Evolutionary conservation across 768 basidiomycete species (phyloP).

Genomic region (Leucocoprinus sp.): DNA sequence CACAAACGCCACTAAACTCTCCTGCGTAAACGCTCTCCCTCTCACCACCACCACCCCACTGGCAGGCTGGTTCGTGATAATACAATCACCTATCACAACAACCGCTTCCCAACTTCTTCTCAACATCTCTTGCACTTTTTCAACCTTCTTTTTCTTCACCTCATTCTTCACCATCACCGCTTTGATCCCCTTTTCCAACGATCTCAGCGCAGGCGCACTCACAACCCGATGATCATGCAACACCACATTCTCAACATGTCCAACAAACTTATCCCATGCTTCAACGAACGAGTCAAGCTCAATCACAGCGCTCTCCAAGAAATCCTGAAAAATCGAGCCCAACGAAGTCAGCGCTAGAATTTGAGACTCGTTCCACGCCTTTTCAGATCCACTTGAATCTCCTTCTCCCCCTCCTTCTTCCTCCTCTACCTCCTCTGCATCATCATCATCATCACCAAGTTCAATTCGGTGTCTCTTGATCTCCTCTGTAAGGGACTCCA

Average conservation of each 20-base stretch:
- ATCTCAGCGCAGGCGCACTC: constrained; percentile 79
- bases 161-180: constrained; percentile 40
- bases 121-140: constrained; percentile 37
- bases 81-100: constrained; percentile 50
- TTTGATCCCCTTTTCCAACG: constrained; percentile 70
- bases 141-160: constrained; percentile 29
- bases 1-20: constrained; percentile 76
- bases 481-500: constrained; percentile 58
- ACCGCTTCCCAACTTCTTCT: constrained; percentile 66
- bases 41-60: constrained; percentile 22
- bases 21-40: constrained; percentile 61
- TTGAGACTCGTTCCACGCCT: constrained; percentile 84
- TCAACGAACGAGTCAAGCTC: constrained; percentile 58
- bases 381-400: constrained; percentile 16
- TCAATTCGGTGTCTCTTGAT: constrained; percentile 34
- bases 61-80: constrained; percentile 6
- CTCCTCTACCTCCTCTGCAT: no score
- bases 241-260: constrained; percentile 63
- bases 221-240: constrained; percentile 58
- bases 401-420: constrained; percentile 12
- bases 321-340: constrained; percentile 77
- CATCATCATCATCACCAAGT: no score
- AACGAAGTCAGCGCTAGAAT: constrained; percentile 78
- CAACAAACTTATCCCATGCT: constrained; percentile 71
- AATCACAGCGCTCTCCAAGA: constrained; percentile 67